Percentiles rank a stretch among this genome's conserved stretches.
Evolutionary conservation across 768 basidiomycete species (phyloP).

Genomic region (Boletellus ananas): DNA sequence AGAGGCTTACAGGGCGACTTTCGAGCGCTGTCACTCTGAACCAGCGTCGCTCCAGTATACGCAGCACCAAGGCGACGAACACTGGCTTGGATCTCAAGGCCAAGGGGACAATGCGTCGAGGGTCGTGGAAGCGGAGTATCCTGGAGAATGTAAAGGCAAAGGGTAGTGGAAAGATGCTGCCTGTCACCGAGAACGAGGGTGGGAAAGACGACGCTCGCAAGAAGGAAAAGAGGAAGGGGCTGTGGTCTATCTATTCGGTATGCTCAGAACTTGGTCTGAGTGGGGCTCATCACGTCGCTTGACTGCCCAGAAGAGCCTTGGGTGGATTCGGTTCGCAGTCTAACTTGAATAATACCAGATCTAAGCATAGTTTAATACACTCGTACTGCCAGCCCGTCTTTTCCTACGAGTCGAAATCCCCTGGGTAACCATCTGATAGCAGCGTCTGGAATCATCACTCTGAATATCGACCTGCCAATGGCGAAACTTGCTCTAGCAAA

Average conservation of each 20-base stretch:
- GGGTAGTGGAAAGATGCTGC: conserved; percentile 6
- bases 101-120: conserved; percentile 24
- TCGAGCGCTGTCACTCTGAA: conserved; percentile 4
- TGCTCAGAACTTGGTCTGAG: conserved; percentile 22
- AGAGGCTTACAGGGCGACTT: neutral
- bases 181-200: conserved; percentile 13
- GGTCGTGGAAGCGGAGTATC: conserved; percentile 26
- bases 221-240: conserved; percentile 24
- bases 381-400: too few relatives aligned
- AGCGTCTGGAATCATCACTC: too few relatives aligned
- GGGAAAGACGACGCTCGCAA: conserved; percentile 3
- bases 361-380: too few relatives aligned
- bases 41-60: conserved; percentile 14
- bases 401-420: too few relatives aligned
- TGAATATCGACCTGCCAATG: too few relatives aligned
- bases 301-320: neutral
- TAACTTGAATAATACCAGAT: too few relatives aligned
- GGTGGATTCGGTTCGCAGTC: neutral
- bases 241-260: conserved; percentile 29
- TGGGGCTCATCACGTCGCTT: conserved; percentile 4
- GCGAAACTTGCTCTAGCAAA: too few relatives aligned
- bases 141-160: conserved; percentile 15
- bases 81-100: neutral
- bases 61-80: conserved; percentile 12
- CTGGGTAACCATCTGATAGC: too few relatives aligned